These are phyloP conservation scores for Colletotrichum acutatum DNA, from an alignment of 2,329 filamentous ascomycete species.

Conservation along the genomic window DNA sequence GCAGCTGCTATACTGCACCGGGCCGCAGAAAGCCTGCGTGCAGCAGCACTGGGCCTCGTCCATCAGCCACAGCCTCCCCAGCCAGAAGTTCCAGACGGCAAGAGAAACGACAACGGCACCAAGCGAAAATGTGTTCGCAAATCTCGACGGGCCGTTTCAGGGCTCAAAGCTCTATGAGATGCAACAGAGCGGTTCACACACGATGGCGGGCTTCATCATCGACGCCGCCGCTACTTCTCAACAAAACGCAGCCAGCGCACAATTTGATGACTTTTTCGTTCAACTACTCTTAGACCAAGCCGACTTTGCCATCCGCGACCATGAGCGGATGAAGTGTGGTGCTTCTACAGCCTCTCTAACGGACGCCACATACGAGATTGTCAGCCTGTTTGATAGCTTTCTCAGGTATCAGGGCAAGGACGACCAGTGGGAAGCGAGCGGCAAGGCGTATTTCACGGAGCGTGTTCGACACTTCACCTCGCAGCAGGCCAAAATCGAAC, in stretches of 20 bases:
- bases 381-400: constrained; percentile 39
- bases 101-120: neutral
- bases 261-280: constrained; percentile 24
- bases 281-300: constrained; percentile 25
- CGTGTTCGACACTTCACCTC: constrained; percentile 40
- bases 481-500: constrained; percentile 38
- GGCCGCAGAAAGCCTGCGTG: constrained; percentile 15
- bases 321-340: neutral
- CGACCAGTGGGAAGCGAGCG: constrained; percentile 40
- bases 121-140: neutral
- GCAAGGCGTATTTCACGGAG: constrained; percentile 38
- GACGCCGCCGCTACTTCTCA: neutral
- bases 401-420: constrained; percentile 38
- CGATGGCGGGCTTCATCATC: constrained; percentile 18
- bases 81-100: neutral
- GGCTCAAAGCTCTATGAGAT: constrained; percentile 24
- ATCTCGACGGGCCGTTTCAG: constrained; percentile 8
- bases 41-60: constrained; percentile 14
- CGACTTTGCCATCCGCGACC: constrained; percentile 26
- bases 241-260: constrained; percentile 4
- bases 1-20: constrained; percentile 22
- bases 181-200: neutral
- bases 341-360: neutral
- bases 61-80: constrained; percentile 14
- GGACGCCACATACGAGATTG: constrained; percentile 2